phyloP scores from a whole-genome alignment of 257 asterid species.

The Primulina tabacum region DNA sequence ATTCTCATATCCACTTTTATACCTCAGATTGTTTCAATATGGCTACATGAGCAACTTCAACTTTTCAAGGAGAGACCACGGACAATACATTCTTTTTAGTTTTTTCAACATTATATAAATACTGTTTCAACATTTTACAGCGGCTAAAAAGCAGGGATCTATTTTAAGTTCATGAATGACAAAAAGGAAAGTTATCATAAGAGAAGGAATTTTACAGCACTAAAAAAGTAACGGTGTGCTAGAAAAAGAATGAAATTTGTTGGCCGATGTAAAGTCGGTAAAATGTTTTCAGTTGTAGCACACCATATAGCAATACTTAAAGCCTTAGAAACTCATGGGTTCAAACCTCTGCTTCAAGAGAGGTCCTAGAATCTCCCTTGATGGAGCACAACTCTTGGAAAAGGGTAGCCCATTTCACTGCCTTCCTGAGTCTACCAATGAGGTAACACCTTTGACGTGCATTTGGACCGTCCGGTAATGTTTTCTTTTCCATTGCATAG shows the following conservation, averaged over 20 bases:
- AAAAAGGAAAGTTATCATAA: conserved; percentile 18
- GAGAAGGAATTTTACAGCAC: conserved; percentile 10
- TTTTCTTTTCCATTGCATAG: conserved; percentile 99
- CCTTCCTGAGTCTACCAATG: conserved; percentile 92
- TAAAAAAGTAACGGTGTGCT: background rate
- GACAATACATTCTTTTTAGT: background rate
- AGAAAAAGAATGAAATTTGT: background rate
- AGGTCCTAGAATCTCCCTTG: conserved; percentile 93
- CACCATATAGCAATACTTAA: conserved; percentile 9
- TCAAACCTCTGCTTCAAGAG: conserved; percentile 92
- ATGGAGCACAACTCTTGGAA: conserved; percentile 77
- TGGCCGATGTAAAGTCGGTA: background rate
- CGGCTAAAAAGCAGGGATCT: conserved; percentile 5
- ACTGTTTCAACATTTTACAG: conserved; percentile 14
- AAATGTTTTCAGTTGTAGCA: background rate
- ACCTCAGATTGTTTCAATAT: conserved; percentile 9
- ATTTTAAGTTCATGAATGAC: conserved; percentile 1
- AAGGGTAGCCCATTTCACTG: conserved; percentile 84
- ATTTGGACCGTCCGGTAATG: conserved; percentile 89
- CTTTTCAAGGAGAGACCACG: conserved; percentile 17
- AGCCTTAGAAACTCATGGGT: conserved; percentile 16
- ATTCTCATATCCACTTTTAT: conserved; percentile 10
- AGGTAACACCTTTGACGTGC: conserved; percentile 91
- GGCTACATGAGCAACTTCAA: conserved; percentile 21
- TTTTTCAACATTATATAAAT: background rate